Percentiles rank a stretch among this genome's conserved stretches.
phyloP scores from a whole-genome alignment of 139 green algal genomes.

The Closterium sp. region DNA sequence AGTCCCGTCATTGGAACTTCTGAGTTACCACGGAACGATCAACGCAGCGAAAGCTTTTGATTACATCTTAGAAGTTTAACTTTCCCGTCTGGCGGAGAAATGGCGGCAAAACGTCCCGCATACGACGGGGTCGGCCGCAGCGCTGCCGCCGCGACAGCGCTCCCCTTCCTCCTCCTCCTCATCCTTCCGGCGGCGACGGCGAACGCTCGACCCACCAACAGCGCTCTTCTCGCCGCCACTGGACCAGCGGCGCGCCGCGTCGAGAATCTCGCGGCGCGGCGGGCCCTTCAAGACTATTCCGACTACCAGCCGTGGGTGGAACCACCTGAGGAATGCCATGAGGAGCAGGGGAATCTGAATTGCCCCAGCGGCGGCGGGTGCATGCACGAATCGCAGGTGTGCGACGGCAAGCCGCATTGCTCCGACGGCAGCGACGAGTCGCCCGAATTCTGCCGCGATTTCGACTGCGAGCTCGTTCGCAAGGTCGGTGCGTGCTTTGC shows the following conservation, averaged over 20 bases:
- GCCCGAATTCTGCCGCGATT: not conserved
- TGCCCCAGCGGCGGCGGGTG: not conserved
- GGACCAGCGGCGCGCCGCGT: no score
- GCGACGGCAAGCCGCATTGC: constrained; percentile 4
- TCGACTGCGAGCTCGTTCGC: not conserved
- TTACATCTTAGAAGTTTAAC: no score
- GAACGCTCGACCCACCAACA: not conserved
- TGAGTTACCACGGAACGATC: no score
- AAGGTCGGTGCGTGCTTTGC: not conserved
- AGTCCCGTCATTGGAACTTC: no score
- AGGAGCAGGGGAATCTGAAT: no score
- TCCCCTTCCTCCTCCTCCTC: not conserved
- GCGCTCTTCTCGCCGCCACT: not conserved
- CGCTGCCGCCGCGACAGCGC: no score
- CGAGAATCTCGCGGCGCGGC: not conserved
- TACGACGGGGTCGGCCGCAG: no score
- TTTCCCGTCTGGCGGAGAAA: no score
- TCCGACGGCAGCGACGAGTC: constrained; percentile 13
- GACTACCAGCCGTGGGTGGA: not conserved
- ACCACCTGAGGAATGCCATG: not conserved
- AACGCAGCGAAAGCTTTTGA: no score
- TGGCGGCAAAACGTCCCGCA: no score
- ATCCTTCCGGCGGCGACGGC: not conserved
- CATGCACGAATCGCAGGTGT: constrained; percentile 2
- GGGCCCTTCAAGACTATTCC: not conserved